Evolutionary conservation across 371 early-diverging fungal species (phyloP).

Genomic region (Actinomucor elegans): DNA sequence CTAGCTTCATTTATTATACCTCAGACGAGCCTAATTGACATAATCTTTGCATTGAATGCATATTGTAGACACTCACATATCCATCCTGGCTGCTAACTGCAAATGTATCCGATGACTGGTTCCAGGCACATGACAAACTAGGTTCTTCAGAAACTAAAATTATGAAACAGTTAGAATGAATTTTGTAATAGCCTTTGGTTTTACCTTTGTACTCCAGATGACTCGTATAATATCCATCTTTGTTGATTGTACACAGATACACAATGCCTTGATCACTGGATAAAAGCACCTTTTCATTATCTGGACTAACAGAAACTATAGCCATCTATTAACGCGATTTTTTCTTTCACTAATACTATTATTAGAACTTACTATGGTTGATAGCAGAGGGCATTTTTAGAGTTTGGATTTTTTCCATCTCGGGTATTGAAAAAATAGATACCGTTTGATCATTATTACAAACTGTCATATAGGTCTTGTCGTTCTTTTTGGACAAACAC

Average conservation of each 20-base stretch:
- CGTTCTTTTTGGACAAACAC: conserved; percentile 46
- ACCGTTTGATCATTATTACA: conserved; percentile 93
- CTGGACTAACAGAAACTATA: conserved; percentile 75
- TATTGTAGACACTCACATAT: conserved; percentile 67
- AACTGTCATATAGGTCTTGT: conserved; percentile 48
- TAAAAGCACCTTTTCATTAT: conserved; percentile 75
- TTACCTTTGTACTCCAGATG: conserved; percentile 43
- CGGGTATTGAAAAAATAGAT: conserved; percentile 74
- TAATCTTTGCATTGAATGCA: conserved; percentile 51
- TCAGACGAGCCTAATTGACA: conserved; percentile 29
- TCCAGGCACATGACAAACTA: conserved; percentile 68
- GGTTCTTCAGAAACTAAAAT: conserved; percentile 35
- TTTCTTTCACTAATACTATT: no score
- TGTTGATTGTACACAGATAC: conserved; percentile 58
- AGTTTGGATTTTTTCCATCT: conserved; percentile 58
- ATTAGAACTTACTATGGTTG: conserved; percentile 68
- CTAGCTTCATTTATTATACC: no score
- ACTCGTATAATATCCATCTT: conserved; percentile 54
- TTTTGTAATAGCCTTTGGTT: no score
- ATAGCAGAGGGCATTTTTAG: conserved; percentile 78
- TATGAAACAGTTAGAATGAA: neutral
- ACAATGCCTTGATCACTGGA: conserved; percentile 86
- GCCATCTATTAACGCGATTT: no score
- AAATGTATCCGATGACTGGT: conserved; percentile 69
- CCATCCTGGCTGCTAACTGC: conserved; percentile 82